Conservation (phyloP, 306 rosid species). For the Comarum palustre region DNA sequence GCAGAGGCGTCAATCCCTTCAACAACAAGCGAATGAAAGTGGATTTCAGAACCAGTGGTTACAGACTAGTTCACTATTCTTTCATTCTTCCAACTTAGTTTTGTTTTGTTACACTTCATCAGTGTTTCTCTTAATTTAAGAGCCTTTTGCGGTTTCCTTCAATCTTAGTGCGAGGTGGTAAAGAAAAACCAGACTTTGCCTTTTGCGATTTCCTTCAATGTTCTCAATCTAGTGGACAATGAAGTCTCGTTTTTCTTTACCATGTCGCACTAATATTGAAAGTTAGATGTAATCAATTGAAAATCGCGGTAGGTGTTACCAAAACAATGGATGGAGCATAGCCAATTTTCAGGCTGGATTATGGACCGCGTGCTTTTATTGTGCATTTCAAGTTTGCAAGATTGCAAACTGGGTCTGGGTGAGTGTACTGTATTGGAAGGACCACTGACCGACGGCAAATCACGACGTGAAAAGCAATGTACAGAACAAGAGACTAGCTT, state of each 20-base stretch:
- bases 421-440: background rate
- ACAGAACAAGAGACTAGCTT: background rate
- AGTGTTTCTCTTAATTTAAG: no score
- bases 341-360: background rate
- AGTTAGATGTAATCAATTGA: background rate
- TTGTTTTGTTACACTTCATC: constrained; percentile 27
- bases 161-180: no score
- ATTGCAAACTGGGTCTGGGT: background rate
- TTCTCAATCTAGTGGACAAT: constrained; percentile 6
- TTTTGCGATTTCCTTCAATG: background rate
- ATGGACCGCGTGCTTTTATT: background rate
- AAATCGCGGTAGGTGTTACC: background rate
- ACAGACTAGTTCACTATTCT: constrained; percentile 41
- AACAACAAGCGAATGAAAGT: constrained; percentile 39
- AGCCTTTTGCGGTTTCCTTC: background rate
- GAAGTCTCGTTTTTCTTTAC: background rate
- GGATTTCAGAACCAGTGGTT: constrained; percentile 10
- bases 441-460: constrained; percentile 2
- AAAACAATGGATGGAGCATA: background rate
- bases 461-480: background rate
- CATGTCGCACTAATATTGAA: background rate
- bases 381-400: background rate
- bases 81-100: constrained; percentile 57
- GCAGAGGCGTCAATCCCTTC: constrained; percentile 38
- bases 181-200: no score